Percentiles rank a stretch among this genome's conserved stretches.
Conservation (phyloP, 805 yeast species). For the Ogataea kodamae region DNA sequence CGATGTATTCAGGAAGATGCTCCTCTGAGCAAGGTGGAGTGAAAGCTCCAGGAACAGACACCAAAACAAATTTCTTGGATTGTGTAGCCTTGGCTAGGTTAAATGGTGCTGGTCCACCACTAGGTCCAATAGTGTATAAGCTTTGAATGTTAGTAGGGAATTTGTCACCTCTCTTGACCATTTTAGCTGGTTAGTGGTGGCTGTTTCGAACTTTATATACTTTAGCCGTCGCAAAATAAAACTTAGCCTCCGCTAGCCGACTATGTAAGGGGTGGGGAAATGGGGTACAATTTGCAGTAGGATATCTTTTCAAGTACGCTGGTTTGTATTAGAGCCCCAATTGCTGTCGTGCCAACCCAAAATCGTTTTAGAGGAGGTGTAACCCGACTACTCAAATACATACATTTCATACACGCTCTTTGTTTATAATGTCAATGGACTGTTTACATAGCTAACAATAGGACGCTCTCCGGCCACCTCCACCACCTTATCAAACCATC, state of each 20-base stretch:
- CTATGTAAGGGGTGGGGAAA: constrained; percentile 5
- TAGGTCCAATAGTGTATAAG: constrained; percentile 35
- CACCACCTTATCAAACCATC: constrained; percentile 90
- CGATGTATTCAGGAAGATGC: constrained; percentile 68
- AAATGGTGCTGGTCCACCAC: constrained; percentile 34
- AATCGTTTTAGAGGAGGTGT: no score
- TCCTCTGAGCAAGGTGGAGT: constrained; percentile 75
- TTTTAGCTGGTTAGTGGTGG: constrained; percentile 10
- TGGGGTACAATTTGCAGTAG: constrained; percentile 1
- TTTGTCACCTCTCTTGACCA: constrained; percentile 28
- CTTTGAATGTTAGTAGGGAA: constrained; percentile 36
- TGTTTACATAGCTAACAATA: constrained; percentile 73
- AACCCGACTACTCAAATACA: no score
- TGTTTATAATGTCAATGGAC: constrained; percentile 7
- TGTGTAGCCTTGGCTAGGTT: constrained; percentile 33
- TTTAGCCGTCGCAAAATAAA: constrained; percentile 8
- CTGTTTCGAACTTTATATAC: constrained; percentile 5
- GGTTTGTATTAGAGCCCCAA: not conserved
- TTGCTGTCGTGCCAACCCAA: no score
- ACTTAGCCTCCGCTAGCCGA: no score
- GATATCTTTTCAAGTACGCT: not conserved
- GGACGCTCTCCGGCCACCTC: constrained; percentile 86
- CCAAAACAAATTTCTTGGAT: constrained; percentile 59
- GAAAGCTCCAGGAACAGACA: constrained; percentile 84
- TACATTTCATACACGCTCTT: constrained; percentile 3